These are phyloP conservation scores for Paratinospora sagittata DNA, from an alignment of 164 flowering plant species.

Conservation along the genomic window DNA sequence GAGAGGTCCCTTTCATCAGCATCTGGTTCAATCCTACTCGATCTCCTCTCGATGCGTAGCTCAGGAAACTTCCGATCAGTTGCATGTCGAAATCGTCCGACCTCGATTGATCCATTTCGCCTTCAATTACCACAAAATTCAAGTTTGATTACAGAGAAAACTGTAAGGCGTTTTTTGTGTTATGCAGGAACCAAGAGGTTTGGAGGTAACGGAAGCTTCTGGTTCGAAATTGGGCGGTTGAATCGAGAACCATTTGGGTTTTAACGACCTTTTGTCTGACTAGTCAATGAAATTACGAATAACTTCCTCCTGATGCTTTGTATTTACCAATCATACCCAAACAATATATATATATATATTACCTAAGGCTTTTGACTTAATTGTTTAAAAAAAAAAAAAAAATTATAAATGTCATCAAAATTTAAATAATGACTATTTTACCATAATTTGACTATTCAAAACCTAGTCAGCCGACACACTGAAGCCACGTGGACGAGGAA, in stretches of 20 bases:
- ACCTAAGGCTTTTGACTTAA: too few species aligned
- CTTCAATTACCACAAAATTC: not conserved
- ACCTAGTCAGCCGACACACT: too few species aligned
- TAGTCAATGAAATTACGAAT: too few species aligned
- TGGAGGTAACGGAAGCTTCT: not conserved
- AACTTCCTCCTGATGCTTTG: too few species aligned
- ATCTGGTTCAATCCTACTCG: slow-evolving; percentile 52
- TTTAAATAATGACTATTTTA: too few species aligned
- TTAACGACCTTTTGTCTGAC: not conserved
- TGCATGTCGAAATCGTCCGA: slow-evolving; percentile 45
- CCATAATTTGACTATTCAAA: too few species aligned
- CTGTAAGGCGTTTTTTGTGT: too few species aligned
- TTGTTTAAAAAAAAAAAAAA: too few species aligned
- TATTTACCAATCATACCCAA: too few species aligned
- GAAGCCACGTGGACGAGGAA: too few species aligned
- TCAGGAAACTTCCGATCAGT: slow-evolving; percentile 49
- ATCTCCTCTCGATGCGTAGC: slow-evolving; percentile 59
- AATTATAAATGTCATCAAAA: too few species aligned
- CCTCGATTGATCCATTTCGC: slow-evolving; percentile 6
- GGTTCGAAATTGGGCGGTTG: not conserved
- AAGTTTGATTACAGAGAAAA: not conserved
- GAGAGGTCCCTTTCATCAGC: slow-evolving; percentile 42
- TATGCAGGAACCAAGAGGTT: not conserved
- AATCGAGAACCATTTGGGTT: not conserved
- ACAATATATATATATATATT: too few species aligned